phyloP scores from a whole-genome alignment of 2,329 filamentous ascomycete species.

The Curvularia verruculosa region DNA sequence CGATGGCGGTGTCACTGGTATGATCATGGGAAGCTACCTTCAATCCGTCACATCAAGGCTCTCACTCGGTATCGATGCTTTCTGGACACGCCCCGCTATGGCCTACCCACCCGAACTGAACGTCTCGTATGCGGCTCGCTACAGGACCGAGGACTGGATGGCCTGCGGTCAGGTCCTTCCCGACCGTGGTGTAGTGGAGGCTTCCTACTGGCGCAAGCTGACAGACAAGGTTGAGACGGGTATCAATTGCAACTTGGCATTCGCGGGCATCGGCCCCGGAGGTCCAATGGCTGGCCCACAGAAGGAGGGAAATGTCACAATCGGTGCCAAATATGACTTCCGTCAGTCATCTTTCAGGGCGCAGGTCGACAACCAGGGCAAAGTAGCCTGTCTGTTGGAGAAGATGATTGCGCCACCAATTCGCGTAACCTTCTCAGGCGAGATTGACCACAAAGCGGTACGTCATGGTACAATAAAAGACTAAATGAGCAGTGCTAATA shows the following conservation, averaged over 20 bases:
- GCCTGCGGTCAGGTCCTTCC: conserved; percentile 88
- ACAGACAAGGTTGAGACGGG: conserved; percentile 96
- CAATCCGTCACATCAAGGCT: conserved; percentile 89
- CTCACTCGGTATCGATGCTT: conserved; percentile 85
- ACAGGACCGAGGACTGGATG: conserved; percentile 92
- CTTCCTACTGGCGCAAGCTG: conserved; percentile 91
- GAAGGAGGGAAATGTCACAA: conserved; percentile 87
- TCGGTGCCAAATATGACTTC: conserved; percentile 99
- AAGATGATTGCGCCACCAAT: conserved; percentile 94
- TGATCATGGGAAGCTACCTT: conserved; percentile 94
- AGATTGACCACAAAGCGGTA: conserved; percentile 96
- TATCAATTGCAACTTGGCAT: conserved; percentile 89
- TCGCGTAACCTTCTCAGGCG: conserved; percentile 91
- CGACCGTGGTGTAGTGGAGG: conserved; percentile 78
- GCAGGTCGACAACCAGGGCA: conserved; percentile 93
- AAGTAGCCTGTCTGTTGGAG: conserved; percentile 89
- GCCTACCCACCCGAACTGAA: conserved; percentile 88
- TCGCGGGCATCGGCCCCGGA: conserved; percentile 65
- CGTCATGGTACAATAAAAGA: conserved; percentile 48
- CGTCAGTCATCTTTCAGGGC: conserved; percentile 92
- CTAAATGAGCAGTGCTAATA: conserved; percentile 30
- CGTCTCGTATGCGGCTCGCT: conserved; percentile 87
- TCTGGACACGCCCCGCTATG: conserved; percentile 88
- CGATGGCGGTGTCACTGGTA: conserved; percentile 90
- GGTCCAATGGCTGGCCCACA: conserved; percentile 71